Evolutionary conservation across 148 eudicot genomes (phyloP), one percentile per base, ranked within the genome.

Genomic region (Chenopodium suecicum): DNA sequence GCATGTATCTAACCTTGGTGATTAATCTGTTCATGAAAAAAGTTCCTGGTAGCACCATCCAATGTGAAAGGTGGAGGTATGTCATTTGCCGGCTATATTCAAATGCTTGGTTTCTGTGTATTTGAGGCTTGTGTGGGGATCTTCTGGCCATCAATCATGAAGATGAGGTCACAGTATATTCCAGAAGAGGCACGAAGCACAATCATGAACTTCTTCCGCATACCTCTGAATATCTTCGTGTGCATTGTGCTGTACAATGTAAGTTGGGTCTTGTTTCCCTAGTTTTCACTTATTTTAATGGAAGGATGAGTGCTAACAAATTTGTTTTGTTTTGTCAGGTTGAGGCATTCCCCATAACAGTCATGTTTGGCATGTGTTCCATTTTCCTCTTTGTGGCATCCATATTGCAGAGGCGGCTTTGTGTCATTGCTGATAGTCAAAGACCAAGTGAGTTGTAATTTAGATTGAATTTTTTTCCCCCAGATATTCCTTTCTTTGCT

Each of bases 101-200:
- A 90, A 80, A 82, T 90, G 66, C 87, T 90, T 70, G 92, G 90
- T 9, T 90, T 90, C 82, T 90, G 92, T 56, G 79, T 86, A 22
- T 90, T 90, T 76, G 92, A 90, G 79, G 86, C 88, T 4, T 90
- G 90, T 73, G 90, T 90, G 44, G 92, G 92, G 46, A 86, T 90
- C 54, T 90, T 90, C 81, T 90, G 92, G 92, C 90, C 92, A 48
- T 90, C 92, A 19, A 88, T 90, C 71, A 90, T 90, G 88, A 96
- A 96, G 85, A 96, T 94, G 99, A 94, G 99, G 84, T 94, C 99
- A 68, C 99, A 96, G 82, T 96, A 94, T 86, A 94, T 96, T 68
- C 99, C 99, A 7, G 99, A 96, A 87, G 99, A 96, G 88, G 98
- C 98, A 67, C 84, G 99, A 79, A 96, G 99, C 92, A 96, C 99